A percentile compares a stretch with the other conserved stretches of the same genome.
These are phyloP conservation scores for Parmelia sp. DNA, from an alignment of 495 filamentous ascomycete species.

Conservation along the genomic window DNA sequence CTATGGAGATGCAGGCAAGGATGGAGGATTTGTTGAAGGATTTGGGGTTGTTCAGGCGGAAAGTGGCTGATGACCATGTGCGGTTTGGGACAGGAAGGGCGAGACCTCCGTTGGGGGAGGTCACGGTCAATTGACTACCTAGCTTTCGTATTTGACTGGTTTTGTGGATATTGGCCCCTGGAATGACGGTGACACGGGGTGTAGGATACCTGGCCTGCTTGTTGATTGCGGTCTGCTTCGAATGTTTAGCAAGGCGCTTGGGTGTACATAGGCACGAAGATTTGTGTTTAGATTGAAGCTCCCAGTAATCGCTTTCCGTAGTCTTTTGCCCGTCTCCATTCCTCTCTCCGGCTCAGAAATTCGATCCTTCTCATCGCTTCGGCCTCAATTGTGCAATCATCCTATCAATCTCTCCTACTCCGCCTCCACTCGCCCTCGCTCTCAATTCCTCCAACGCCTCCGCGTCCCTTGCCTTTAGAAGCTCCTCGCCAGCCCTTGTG, in stretches of 20 bases:
- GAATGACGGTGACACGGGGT: background rate
- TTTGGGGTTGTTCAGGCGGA: constrained; percentile 72
- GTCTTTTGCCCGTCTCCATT: too few relatives aligned
- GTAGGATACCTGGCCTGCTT: background rate
- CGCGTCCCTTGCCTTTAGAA: constrained; percentile 71
- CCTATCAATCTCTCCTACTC: constrained; percentile 52
- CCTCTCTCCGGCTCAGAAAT: background rate
- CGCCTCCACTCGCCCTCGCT: constrained; percentile 49
- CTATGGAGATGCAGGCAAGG: constrained; percentile 32
- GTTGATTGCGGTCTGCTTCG: constrained; percentile 1
- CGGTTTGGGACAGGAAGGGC: constrained; percentile 42
- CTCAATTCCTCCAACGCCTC: constrained; percentile 57
- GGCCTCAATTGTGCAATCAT: constrained; percentile 53
- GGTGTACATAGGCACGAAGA: constrained; percentile 2
- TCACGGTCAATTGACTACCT: constrained; percentile 20
- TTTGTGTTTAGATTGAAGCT: background rate
- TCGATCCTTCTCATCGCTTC: constrained; percentile 35
- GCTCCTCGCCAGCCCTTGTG: constrained; percentile 87
- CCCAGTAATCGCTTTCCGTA: background rate
- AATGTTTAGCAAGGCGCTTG: constrained; percentile 8
- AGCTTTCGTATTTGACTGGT: background rate
- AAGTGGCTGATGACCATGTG: constrained; percentile 70
- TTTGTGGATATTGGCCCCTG: background rate
- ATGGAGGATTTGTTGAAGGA: constrained; percentile 45
- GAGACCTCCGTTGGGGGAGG: constrained; percentile 21